Base-by-base conservation (phyloP, 345 rosid genomes). In the Eucalyptus sp. region DNA sequence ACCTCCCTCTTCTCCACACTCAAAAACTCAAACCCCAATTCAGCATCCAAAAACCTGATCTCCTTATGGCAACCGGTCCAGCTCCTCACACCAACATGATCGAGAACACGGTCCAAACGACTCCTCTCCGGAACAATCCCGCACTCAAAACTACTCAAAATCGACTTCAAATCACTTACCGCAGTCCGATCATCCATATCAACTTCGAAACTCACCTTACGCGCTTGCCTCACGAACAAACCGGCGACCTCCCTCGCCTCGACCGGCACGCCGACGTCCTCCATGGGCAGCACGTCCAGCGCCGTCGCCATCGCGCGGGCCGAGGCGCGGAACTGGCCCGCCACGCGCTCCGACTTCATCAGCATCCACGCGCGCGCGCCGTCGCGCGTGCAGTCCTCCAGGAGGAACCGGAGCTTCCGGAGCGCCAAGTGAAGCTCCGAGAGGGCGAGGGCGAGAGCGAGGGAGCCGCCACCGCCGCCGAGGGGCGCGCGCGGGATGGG, bases 61-160 rank as follows among this genome's bases (percentile, higher is more conserved):
- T 97, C 96, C 80, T 90, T 91, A 43, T 91, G 87, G 86, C 97
- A 97, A 58, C 93, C 95, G 8, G 94, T 94, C 99, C 99, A 95
- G 91, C 89, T 94, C 7, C 71, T 44, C 12, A 96, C 91, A 46
- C 97, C 95, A n/a, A 93, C 81, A 86, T 90, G 91, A 84, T 92
- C 92, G 44, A 97, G 87, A 79, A 96, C 93, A 88, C 90, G 86
- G n/a, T 84, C 46, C 48, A 95, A 46, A 48, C 89, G 91, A 2
- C 20, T 86, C 88, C 79, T 56, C 64, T 93, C 93, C 14, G 95
- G 98, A 13, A 56, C 90, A 13, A 88, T 90, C n/a, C 95, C 93
- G 87, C 90, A 87, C 89, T 95, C 94, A 86, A 96, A 95, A 80
- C 66, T 90, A 64, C 88, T 88, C 89, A 97, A 83, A 85, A 95